Conservation (phyloP, 2,329 filamentous ascomycete genomes). For the Calonectria fujianensis region DNA sequence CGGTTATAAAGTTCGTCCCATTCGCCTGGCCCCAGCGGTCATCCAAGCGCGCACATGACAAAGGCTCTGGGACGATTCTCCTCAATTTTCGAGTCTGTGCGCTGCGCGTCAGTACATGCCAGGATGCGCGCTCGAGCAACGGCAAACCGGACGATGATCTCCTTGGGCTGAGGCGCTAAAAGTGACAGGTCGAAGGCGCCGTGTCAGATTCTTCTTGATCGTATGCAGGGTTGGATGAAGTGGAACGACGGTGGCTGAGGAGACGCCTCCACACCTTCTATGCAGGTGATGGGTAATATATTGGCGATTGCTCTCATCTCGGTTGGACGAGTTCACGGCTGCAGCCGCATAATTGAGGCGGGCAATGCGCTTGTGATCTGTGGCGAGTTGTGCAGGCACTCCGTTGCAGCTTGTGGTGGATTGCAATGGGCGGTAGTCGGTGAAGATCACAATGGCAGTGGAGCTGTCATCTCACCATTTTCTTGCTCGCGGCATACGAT, state of each 20-base stretch:
- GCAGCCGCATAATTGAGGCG: slow-evolving; percentile 18
- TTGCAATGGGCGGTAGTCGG: not conserved
- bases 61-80: not conserved
- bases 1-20: not conserved
- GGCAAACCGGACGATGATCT: not conserved
- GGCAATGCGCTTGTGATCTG: not conserved
- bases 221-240: not conserved
- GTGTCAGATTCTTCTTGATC: not conserved
- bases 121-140: not conserved
- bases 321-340: not conserved
- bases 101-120: not conserved
- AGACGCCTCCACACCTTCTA: not conserved
- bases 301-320: slow-evolving; percentile 15
- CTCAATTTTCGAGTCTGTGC: not conserved
- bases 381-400: not conserved
- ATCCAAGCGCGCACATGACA: not conserved
- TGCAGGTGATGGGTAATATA: not conserved
- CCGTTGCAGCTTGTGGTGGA: not conserved
- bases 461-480: slow-evolving; percentile 13
- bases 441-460: not conserved
- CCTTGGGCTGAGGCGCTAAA: not conserved
- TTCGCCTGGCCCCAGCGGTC: not conserved
- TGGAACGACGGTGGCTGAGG: not conserved
- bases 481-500: not conserved
- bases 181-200: not conserved